Conservation (phyloP, 1,284 basidiomycete species). For the Austroboletus rostrupii region DNA sequence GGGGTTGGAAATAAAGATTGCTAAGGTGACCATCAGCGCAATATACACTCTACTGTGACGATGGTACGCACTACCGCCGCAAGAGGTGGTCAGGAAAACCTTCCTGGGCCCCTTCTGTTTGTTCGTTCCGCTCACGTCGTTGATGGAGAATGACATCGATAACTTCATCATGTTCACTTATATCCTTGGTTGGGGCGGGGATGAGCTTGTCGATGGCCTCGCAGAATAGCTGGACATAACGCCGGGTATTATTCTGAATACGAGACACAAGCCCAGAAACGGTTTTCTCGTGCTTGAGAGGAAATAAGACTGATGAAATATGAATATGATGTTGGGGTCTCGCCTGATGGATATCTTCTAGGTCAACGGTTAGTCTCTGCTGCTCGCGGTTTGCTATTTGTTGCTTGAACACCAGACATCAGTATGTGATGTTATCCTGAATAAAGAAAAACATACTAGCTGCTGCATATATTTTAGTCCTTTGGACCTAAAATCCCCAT, state of each 20-base stretch:
- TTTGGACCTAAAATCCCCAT: constrained; percentile 37
- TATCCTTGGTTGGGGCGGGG: constrained; percentile 84
- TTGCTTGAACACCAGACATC: constrained; percentile 53
- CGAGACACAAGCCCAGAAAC: constrained; percentile 65
- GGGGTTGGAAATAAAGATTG: constrained; percentile 91
- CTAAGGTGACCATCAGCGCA: constrained; percentile 40
- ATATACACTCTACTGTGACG: neutral
- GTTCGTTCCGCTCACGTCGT: constrained; percentile 81
- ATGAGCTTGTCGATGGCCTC: constrained; percentile 88
- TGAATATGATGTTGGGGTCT: constrained; percentile 20
- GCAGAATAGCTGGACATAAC: constrained; percentile 88
- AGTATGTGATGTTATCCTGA: constrained; percentile 30
- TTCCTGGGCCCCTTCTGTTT: constrained; percentile 63
- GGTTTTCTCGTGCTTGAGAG: constrained; percentile 59
- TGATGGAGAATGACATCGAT: constrained; percentile 95
- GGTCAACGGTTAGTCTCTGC: constrained; percentile 75
- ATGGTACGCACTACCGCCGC: constrained; percentile 81
- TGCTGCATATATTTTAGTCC: constrained; percentile 86
- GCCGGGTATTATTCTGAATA: constrained; percentile 82
- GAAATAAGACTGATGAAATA: neutral
- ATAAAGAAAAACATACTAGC: constrained; percentile 54
- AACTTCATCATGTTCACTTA: constrained; percentile 86
- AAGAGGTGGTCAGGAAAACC: constrained; percentile 89
- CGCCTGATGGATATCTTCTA: constrained; percentile 76
- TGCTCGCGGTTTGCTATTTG: constrained; percentile 90